These are phyloP conservation scores for Thyridium curvatum DNA, from an alignment of 2,329 filamentous ascomycete species.

Conservation along the genomic window DNA sequence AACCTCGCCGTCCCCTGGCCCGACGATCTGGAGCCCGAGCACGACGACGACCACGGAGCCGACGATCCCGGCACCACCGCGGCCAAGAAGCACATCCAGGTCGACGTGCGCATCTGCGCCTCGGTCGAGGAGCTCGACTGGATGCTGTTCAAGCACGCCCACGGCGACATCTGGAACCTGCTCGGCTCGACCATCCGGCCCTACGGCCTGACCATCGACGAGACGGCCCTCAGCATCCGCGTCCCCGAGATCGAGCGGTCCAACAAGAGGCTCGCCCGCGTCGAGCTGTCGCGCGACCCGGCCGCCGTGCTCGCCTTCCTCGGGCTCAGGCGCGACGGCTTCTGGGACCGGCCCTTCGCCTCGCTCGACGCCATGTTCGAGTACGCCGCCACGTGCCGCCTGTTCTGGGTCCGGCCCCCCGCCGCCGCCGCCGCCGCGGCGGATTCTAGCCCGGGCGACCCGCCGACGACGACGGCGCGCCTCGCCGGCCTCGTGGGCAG, in stretches of 20 bases:
- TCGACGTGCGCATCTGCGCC: constrained; percentile 56
- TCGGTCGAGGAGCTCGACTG: constrained; percentile 44
- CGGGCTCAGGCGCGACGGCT: constrained; percentile 39
- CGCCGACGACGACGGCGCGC: constrained; percentile 19
- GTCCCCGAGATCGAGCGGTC: constrained; percentile 60
- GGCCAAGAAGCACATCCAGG: constrained; percentile 46
- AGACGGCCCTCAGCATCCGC: constrained; percentile 57
- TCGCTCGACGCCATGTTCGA: constrained; percentile 51
- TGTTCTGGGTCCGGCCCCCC: constrained; percentile 43
- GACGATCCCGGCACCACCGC: too few relatives aligned
- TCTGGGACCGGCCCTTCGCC: constrained; percentile 50
- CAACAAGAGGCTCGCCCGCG: constrained; percentile 48
- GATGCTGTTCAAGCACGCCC: constrained; percentile 61
- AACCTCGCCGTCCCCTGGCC: constrained; percentile 54
- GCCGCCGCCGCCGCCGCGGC: constrained; percentile 2
- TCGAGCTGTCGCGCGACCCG: constrained; percentile 57
- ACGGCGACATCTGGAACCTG: constrained; percentile 65
- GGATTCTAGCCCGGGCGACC: constrained; percentile 5
- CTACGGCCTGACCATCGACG: constrained; percentile 60
- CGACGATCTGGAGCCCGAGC: constrained; percentile 4
- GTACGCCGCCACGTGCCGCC: constrained; percentile 50
- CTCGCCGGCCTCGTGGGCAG: constrained; percentile 10
- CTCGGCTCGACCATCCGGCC: constrained; percentile 57
- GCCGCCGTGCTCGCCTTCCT: constrained; percentile 54
- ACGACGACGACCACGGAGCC: neutral